phyloP scores from a whole-genome alignment of 225 moss, liverwort and hornwort species.

The Physcomitrellopsis africana region DNA sequence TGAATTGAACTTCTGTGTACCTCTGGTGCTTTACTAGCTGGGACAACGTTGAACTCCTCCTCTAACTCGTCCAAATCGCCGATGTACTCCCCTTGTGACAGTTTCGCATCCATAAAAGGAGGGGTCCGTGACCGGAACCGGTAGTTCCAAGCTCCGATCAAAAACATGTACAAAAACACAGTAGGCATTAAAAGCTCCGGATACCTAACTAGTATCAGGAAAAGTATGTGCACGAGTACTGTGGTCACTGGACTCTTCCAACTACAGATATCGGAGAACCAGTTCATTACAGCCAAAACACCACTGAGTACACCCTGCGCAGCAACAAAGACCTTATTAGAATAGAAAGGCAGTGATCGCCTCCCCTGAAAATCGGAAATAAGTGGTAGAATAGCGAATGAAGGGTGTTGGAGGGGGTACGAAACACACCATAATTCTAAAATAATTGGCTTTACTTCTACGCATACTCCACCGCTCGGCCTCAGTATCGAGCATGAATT shows the following conservation, averaged over 20 bases:
- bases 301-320: conserved; percentile 84
- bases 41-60: conserved; percentile 94
- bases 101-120: conserved; percentile 90
- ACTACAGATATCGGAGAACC: conserved; percentile 93
- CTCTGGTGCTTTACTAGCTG: conserved; percentile 76
- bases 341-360: neutral
- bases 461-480: conserved; percentile 97
- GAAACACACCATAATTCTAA: conserved; percentile 72
- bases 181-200: conserved; percentile 86
- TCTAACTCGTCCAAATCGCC: conserved; percentile 86
- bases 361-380: neutral
- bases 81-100: conserved; percentile 90
- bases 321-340: neutral
- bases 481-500: conserved; percentile 90
- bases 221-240: conserved; percentile 82
- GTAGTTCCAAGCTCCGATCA: conserved; percentile 94
- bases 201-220: conserved; percentile 86
- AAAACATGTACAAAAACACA: conserved; percentile 86
- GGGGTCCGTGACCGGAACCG: conserved; percentile 74
- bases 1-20: conserved; percentile 10
- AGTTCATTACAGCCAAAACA: conserved; percentile 77
- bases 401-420: neutral
- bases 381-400: neutral
- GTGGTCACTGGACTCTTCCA: conserved; percentile 83
- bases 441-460: conserved; percentile 94